Evolutionary conservation across 2,329 filamentous ascomycete species (phyloP), one percentile per base, ranked within the genome.

Genomic region (Daldinia sp.): DNA sequence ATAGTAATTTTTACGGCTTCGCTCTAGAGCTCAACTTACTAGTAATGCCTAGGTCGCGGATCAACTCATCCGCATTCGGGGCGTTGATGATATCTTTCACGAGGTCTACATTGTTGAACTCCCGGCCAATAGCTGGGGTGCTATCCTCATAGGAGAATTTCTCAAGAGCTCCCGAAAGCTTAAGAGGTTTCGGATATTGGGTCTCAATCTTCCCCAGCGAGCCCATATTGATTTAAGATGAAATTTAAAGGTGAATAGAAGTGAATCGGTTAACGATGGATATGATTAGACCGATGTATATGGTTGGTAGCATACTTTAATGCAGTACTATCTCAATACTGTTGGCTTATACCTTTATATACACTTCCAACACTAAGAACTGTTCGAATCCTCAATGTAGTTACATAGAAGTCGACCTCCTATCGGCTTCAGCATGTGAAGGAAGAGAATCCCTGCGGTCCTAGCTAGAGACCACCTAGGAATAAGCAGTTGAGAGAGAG

Each of bases 31-130:
- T 37, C 48, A 7, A 65, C 76, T 58, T 75, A 87, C 85, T 82
- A 0, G 84, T 87, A 54, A 89, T 85, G 13, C 85, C 87, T 0
- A 90, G 77, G 66, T 90, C 87, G 1, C 83, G 81, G 17, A 89
- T 75, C 2, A 87, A 73, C 27, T 83, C 81, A 43, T 89, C 85
- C 0, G 82, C 74, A 59, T 88, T 67, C 2, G 39, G 83, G 0
- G 80, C 75, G 1, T 82, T 82, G 10, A 84, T 78, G n/a, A 89
- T 77, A 49, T 82, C 80, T 27, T 88, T 82, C 0, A 80, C 79
- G 0, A 87, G 77, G 53, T 86, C 81, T 25, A 82, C 75, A 4
- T 77, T 76, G 2, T 76, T 72, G 59, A 83, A 87, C 69, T 87
- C 85, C 13, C 81, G 80, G 1, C 85, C 85, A 41, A 87, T 86